Percentiles rank a stretch among this genome's conserved stretches.
phyloP scores from a whole-genome alignment of 2,329 filamentous ascomycete genomes.

The Myriosclerotinia scirpicola region DNA sequence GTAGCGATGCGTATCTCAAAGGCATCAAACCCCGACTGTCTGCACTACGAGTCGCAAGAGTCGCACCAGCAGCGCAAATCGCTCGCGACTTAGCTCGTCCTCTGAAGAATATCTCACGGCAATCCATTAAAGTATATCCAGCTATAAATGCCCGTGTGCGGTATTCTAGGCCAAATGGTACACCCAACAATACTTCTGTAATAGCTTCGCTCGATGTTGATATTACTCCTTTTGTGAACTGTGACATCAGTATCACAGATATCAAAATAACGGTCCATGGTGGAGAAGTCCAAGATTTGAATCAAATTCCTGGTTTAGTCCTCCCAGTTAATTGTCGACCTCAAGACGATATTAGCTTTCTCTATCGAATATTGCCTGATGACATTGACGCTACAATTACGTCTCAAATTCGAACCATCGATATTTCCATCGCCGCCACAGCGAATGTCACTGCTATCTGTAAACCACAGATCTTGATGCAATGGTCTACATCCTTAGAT shows the following conservation, averaged over 20 bases:
- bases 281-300: constrained; percentile 59
- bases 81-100: constrained; percentile 61
- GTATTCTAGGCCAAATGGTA: constrained; percentile 64
- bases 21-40: constrained; percentile 65
- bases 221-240: constrained; percentile 68
- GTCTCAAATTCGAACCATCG: constrained; percentile 51
- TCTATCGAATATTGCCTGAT: constrained; percentile 64
- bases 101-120: constrained; percentile 62
- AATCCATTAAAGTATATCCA: constrained; percentile 64
- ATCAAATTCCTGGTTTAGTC: constrained; percentile 48
- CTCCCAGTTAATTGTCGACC: constrained; percentile 63
- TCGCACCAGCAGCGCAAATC: constrained; percentile 64
- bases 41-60: constrained; percentile 70
- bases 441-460: constrained; percentile 59
- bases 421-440: constrained; percentile 60
- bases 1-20: constrained; percentile 61
- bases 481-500: constrained; percentile 68
- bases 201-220: constrained; percentile 73
- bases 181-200: constrained; percentile 56
- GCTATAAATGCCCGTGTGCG: constrained; percentile 71
- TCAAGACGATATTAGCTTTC: constrained; percentile 72
- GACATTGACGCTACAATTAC: constrained; percentile 43
- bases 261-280: constrained; percentile 59
- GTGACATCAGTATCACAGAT: constrained; percentile 60
- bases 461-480: constrained; percentile 60